Evolutionary conservation across 192 early-diverging fungal species (phyloP), one percentile per base, ranked within the genome.

Genomic region (Entomortierella lignicola): DNA sequence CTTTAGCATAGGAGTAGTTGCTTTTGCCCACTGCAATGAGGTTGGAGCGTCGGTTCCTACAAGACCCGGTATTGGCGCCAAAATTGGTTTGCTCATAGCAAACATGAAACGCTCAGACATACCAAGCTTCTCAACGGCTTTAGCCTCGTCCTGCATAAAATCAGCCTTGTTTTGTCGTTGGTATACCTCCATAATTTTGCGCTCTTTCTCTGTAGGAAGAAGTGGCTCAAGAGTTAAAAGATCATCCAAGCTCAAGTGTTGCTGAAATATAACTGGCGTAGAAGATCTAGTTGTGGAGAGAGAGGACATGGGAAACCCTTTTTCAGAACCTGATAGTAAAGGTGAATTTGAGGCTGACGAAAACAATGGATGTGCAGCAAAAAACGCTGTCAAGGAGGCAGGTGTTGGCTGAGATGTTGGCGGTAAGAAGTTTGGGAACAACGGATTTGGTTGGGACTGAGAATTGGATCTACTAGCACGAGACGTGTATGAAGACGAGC

Each of bases 91-190:
- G 34, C 62, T 60, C 62, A 79, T 70, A 13, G 47, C 48, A 31
- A 65, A 70, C 75, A 79, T 70, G 52, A 79, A 79, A 2, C 75
- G 47, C 17, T 79, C 75, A 13, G 75, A 69, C 17, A 70, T 23
- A 10, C 68, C 68, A 2, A 79, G 52, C 52, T 79, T 79, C 32
- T 79, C 62, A 7, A 70, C 21, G 4, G 75, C 67, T 17, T 65
- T 68, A 4, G 63, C 30, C 48, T 70, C 75, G 20, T 66, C 60
- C 0, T 63, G 25, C 41, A 52, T 13, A 21, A 79, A 70, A 6
- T 79, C 75, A 23, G 56, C 51, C 23, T 52, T 57, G 52, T 79
- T 64, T 31, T 70, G 61, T 8, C 75, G 48, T 30, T 66, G 55
- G 26, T 79, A 70, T 30, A 61, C 62, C 0, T 70, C 75, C 8